Evolutionary conservation across 2,329 filamentous ascomycete genomes (phyloP), one percentile per base, ranked within the genome.

Genomic region (Aspergillus flavus): DNA sequence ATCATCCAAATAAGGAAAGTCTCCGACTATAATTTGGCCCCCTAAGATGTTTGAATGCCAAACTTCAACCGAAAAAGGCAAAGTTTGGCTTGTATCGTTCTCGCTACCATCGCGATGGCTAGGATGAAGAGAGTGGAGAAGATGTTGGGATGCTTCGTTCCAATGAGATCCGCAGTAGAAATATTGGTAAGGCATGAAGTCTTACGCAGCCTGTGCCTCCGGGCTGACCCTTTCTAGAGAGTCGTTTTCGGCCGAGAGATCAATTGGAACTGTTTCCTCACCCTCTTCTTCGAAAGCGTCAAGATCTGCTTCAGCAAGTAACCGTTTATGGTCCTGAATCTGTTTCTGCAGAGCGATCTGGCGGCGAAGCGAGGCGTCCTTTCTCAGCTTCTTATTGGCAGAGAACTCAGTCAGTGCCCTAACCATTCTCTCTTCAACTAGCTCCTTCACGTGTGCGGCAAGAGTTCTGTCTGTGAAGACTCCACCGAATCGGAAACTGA

Each of bases 401-500:
- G 82, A 86, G 67, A 93, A 84, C 32, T 85, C 81, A 34, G 81
- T 81, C 34, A 93, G 81, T 16, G 85, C 85, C 10, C 83, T 78
- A 66, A 90, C 85, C 72, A 98, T 94, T 74, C 86, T 88, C 58
- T 87, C 83, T 79, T 97, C 94, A 2, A 94, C 89, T 57, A 96
- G 75, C 7, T 80, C 78, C 73, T 97, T 96, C 56, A 92, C 87
- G 73, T 97, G 89, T 67, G 91, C 90, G 0, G 92, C 93, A 50
- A 97, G 82, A 0, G 82, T 82, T 70, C 94, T 87, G 67, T 89
- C 91, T 6, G 82, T 85, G 76, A 97, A 96, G 57, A 96, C 84
- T 56, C 92, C 91, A 4, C 88, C 84, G 76, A 94, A 96, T 7
- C 94, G 89, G 78, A 94, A 98, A 70, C 91, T 94, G 19, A 99